Evolutionary conservation across 306 rosid genomes (phyloP).

Genomic region (Arachis stenosperma): DNA sequence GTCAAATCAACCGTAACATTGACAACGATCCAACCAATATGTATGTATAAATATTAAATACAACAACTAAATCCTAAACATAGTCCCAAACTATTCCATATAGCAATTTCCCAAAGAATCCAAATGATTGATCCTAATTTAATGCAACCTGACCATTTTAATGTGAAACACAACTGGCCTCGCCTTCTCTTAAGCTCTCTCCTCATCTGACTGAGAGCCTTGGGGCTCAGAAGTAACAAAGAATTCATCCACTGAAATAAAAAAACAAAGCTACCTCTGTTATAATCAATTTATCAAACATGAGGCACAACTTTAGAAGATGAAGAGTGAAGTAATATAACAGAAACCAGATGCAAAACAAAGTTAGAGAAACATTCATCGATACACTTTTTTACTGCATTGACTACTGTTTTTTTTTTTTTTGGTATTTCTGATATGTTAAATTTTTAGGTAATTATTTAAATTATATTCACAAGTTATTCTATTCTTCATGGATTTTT

Average conservation of each 20-base stretch:
- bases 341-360: slow-evolving; percentile 12
- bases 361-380: not conserved
- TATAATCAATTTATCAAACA: slow-evolving; percentile 34
- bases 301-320: slow-evolving; percentile 11
- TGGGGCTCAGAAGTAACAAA: slow-evolving; percentile 69
- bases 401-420: not conserved
- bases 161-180: slow-evolving; percentile 33
- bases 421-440: not conserved
- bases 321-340: not conserved
- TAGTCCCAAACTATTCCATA: slow-evolving; percentile 29
- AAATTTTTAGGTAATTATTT: not conserved
- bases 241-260: slow-evolving; percentile 77
- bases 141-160: slow-evolving; percentile 40
- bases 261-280: slow-evolving; percentile 31
- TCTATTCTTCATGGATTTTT: slow-evolving; percentile 9
- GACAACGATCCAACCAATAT: slow-evolving; percentile 25
- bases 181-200: slow-evolving; percentile 52
- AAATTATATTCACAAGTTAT: not conserved
- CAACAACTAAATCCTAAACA: slow-evolving; percentile 32
- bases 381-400: not conserved
- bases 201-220: slow-evolving; percentile 71
- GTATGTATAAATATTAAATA: slow-evolving; percentile 37
- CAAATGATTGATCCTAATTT: not conserved
- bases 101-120: slow-evolving; percentile 24
- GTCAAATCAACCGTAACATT: not conserved